A percentile compares a stretch with the other conserved stretches of the same genome.
Evolutionary conservation across 2,329 filamentous ascomycete species (phyloP).

Genomic region (Fusarium marasasianum): DNA sequence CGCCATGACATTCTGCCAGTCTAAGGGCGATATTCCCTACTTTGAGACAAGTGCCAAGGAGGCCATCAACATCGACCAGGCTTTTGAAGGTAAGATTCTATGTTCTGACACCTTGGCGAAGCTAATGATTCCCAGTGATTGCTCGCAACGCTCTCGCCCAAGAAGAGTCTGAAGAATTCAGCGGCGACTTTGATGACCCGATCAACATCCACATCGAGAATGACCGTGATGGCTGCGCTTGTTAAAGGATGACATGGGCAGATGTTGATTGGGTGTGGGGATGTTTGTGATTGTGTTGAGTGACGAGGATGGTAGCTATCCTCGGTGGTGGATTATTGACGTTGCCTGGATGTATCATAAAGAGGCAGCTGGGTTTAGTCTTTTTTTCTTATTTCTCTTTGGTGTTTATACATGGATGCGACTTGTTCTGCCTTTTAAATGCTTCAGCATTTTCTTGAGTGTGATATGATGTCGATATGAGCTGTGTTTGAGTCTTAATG

Average conservation of each 20-base stretch:
- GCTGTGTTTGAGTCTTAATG: neutral
- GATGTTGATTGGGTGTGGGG: conserved; percentile 11
- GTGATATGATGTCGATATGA: neutral
- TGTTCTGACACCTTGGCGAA: neutral
- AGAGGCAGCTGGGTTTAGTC: conserved; percentile 26
- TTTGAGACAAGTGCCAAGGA: conserved; percentile 99
- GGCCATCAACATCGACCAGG: conserved; percentile 94
- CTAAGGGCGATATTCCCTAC: conserved; percentile 96
- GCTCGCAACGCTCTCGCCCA: conserved; percentile 94
- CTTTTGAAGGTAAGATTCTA: conserved; percentile 67
- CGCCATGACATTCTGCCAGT: conserved; percentile 97
- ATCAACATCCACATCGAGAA: conserved; percentile 98
- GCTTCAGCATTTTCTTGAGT: neutral
- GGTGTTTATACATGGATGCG: conserved; percentile 42
- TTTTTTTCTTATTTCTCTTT: conserved; percentile 20
- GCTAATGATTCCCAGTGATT: conserved; percentile 72
- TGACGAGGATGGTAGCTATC: conserved; percentile 21
- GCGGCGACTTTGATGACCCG: conserved; percentile 94
- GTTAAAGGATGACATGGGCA: conserved; percentile 61
- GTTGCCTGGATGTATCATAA: conserved; percentile 44
- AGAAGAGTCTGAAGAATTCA: conserved; percentile 98
- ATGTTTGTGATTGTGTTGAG: conserved; percentile 5
- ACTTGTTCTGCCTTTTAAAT: conserved; percentile 24
- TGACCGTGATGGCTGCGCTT: conserved; percentile 91
- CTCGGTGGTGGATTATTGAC: conserved; percentile 29